phyloP scores from a whole-genome alignment of 345 rosid species.

The Abelmoschus esculentus region DNA sequence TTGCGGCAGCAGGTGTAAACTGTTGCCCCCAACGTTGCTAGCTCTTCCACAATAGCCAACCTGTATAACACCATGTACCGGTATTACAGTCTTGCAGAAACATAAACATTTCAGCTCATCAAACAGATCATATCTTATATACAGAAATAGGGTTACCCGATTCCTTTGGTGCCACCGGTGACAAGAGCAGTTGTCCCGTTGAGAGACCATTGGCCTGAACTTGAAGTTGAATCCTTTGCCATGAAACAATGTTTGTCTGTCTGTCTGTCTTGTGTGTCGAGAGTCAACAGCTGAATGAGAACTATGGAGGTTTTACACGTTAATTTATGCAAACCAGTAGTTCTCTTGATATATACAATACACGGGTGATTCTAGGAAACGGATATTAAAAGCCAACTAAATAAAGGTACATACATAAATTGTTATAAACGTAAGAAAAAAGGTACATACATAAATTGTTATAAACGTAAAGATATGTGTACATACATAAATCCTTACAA shows the following conservation, averaged over 20 bases:
- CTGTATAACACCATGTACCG: slow-evolving; percentile 12
- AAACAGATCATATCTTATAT: not conserved
- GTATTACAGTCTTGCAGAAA: not conserved
- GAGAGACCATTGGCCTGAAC: slow-evolving; percentile 35
- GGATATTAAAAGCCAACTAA: too few species aligned
- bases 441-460: too few species aligned
- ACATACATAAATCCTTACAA: too few species aligned
- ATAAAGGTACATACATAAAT: too few species aligned
- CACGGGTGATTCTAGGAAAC: too few species aligned
- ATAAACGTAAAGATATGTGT: too few species aligned
- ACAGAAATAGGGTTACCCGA: slow-evolving; percentile 18
- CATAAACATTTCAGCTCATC: not conserved
- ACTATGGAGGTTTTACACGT: not conserved
- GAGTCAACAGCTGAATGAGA: not conserved
- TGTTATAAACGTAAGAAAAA: too few species aligned
- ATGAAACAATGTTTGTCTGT: not conserved
- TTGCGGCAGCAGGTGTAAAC: slow-evolving; percentile 59
- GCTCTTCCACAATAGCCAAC: slow-evolving; percentile 54
- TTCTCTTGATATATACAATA: too few species aligned
- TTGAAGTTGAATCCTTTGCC: slow-evolving; percentile 4
- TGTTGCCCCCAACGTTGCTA: slow-evolving; percentile 48
- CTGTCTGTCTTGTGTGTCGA: not conserved
- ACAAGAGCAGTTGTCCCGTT: slow-evolving; percentile 34
- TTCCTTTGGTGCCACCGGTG: slow-evolving; percentile 31
- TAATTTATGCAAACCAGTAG: not conserved